Conservation (phyloP, 176 grass and related monocot species). For the Metroxylon sagu region DNA sequence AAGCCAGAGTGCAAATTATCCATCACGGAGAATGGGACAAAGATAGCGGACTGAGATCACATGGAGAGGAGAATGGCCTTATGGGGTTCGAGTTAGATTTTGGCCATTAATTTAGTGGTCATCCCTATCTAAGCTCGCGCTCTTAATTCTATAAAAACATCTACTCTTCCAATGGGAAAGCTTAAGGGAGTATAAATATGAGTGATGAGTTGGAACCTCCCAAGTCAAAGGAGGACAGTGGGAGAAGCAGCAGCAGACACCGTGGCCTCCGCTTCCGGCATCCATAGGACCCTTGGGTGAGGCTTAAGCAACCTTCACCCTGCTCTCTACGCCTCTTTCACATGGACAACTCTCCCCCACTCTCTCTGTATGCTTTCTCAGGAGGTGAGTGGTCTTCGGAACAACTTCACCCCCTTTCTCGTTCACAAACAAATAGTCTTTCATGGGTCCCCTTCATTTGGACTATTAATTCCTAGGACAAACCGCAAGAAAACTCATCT, state of each 20-base stretch:
- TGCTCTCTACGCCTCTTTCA: constrained; percentile 32
- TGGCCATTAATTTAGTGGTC: too few relatives aligned
- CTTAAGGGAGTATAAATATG: constrained; percentile 21
- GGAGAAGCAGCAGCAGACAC: neutral
- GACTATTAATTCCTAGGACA: too few relatives aligned
- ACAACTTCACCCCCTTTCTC: neutral
- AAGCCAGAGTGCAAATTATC: too few relatives aligned
- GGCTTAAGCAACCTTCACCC: constrained; percentile 37
- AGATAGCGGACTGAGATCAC: constrained; percentile 12
- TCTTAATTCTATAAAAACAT: too few relatives aligned
- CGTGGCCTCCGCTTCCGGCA: constrained; percentile 25
- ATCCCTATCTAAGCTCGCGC: too few relatives aligned
- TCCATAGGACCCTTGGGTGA: constrained; percentile 51
- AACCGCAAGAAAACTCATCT: too few relatives aligned
- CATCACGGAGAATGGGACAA: neutral
- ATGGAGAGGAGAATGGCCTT: neutral
- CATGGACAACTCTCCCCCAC: constrained; percentile 25
- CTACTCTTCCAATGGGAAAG: neutral
- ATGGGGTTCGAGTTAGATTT: neutral
- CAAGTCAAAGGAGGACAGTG: neutral
- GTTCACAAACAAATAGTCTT: neutral
- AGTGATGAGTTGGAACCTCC: constrained; percentile 27
- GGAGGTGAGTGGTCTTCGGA: constrained; percentile 14
- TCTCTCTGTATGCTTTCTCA: neutral
- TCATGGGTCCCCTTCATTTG: too few relatives aligned